Percentiles rank a stretch among this genome's conserved stretches.
Conservation (phyloP, 306 rosid species). For the Fragaria vesca region DNA sequence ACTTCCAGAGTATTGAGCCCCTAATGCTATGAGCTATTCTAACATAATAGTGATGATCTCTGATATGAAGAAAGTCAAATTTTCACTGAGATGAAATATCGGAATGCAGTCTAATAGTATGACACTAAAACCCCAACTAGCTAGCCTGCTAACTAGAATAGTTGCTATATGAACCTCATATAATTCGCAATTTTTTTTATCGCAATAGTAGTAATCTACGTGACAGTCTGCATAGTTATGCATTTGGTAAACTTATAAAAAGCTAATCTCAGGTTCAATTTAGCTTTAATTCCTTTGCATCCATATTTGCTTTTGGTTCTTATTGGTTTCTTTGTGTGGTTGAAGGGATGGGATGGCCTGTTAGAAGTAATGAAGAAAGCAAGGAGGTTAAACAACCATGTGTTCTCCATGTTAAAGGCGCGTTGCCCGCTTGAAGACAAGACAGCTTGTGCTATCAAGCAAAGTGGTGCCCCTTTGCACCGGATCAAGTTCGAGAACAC, state of each 20-base stretch:
- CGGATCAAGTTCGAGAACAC: conserved; percentile 86
- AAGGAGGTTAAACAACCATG: conserved; percentile 93
- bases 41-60: background rate
- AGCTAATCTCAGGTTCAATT: background rate
- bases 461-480: conserved; percentile 95
- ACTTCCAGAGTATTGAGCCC: background rate
- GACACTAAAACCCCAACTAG: background rate
- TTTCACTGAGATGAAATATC: background rate
- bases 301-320: background rate
- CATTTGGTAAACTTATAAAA: background rate
- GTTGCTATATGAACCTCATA: background rate
- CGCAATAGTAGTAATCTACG: background rate
- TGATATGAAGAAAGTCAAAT: background rate
- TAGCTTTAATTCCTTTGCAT: background rate
- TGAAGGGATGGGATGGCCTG: conserved; percentile 82
- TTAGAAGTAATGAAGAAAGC: conserved; percentile 96
- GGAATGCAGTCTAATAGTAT: background rate
- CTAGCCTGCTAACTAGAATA: background rate
- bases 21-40: background rate
- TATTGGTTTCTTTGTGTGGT: conserved; percentile 15
- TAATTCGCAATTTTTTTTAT: background rate
- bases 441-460: conserved; percentile 97
- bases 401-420: conserved; percentile 94
- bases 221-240: background rate
- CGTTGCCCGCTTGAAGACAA: conserved; percentile 98